Percentiles rank a stretch among this genome's conserved stretches.
Conservation (phyloP, 306 rosid genomes). For the Rosa chinensis region DNA sequence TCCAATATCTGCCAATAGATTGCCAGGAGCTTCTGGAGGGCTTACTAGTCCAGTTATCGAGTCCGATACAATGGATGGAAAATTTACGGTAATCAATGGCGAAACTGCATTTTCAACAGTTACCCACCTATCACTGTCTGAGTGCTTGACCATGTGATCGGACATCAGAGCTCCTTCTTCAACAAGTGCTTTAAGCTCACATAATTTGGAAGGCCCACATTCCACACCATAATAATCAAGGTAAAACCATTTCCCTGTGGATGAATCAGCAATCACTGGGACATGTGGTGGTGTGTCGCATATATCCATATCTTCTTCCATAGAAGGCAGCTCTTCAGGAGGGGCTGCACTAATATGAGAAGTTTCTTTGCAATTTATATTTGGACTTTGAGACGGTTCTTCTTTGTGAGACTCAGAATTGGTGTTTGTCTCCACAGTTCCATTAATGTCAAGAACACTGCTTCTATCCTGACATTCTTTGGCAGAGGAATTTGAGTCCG, state of each 20-base stretch:
- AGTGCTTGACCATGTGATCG: constrained; percentile 92
- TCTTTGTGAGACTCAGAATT: constrained; percentile 46
- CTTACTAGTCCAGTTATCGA: constrained; percentile 73
- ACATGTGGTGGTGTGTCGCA: constrained; percentile 98
- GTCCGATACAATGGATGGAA: constrained; percentile 70
- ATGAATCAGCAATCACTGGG: constrained; percentile 57
- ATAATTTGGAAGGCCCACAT: constrained; percentile 76
- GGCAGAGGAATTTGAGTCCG: constrained; percentile 37
- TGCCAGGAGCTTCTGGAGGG: constrained; percentile 99
- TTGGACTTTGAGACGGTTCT: constrained; percentile 57
- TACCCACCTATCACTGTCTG: constrained; percentile 88
- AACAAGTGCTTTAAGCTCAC: constrained; percentile 80
- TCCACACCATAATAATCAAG: constrained; percentile 82
- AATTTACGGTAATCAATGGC: constrained; percentile 61
- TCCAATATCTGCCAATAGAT: constrained; percentile 65
- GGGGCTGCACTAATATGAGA: constrained; percentile 43
- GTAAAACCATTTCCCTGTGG: constrained; percentile 92
- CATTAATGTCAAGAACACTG: constrained; percentile 36
- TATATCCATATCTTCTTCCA: constrained; percentile 99
- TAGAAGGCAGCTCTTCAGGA: constrained; percentile 79
- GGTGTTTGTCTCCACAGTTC: constrained; percentile 43
- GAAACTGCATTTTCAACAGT: constrained; percentile 96
- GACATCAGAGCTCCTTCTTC: constrained; percentile 79
- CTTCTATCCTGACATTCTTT: constrained; percentile 61
- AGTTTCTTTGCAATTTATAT: constrained; percentile 45